Evolutionary conservation across 257 asterid genomes (phyloP).

Genomic region (Linaria vulgaris): DNA sequence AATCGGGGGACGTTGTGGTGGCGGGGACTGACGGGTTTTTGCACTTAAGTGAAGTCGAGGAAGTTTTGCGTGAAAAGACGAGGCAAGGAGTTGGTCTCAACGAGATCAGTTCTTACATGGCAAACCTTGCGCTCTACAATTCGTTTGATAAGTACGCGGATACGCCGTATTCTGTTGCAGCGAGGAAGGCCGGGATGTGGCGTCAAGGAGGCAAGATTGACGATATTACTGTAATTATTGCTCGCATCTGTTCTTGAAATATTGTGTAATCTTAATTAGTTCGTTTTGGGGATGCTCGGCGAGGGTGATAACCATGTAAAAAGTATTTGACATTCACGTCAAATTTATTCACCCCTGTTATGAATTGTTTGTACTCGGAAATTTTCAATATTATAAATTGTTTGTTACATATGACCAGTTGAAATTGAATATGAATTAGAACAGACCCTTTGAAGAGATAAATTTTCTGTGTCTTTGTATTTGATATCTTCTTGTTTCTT

Average conservation of each 20-base stretch:
- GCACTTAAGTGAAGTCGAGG: conserved; percentile 16
- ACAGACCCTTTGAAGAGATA: no score
- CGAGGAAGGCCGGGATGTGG: background rate
- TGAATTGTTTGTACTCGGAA: no score
- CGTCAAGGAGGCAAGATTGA: conserved; percentile 31
- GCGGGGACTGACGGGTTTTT: conserved; percentile 33
- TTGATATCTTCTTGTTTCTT: no score
- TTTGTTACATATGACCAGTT: no score
- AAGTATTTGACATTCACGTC: no score
- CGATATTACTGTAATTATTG: conserved; percentile 35
- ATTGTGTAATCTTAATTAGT: no score
- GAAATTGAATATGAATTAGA: no score
- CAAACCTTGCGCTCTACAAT: conserved; percentile 27
- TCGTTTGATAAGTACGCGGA: conserved; percentile 29
- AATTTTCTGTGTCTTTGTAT: no score
- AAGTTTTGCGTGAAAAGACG: background rate
- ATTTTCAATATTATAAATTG: no score
- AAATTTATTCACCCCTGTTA: no score
- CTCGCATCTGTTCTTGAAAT: conserved; percentile 5
- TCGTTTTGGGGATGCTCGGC: no score
- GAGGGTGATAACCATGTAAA: no score
- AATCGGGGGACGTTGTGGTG: conserved; percentile 24
- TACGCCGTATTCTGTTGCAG: conserved; percentile 26
- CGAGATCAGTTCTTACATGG: conserved; percentile 6
- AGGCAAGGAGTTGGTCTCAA: background rate